Conservation (phyloP, 2,329 filamentous ascomycete genomes). For the Fusarium liriodendri region DNA sequence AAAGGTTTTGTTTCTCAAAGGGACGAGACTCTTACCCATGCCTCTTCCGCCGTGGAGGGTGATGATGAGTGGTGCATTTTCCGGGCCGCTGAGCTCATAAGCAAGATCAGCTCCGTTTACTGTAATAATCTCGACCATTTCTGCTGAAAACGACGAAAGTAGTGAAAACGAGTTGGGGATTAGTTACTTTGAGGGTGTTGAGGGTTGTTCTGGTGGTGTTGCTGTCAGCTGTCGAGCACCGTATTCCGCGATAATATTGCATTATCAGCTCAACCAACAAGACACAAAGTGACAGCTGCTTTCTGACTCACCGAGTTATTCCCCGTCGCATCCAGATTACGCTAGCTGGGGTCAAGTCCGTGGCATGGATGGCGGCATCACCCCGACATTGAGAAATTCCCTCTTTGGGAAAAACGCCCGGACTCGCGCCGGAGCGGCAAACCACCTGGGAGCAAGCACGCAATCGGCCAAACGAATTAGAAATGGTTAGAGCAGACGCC, state of each 20-base stretch:
- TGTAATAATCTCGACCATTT: slow-evolving; percentile 14
- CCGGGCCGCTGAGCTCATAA: slow-evolving; percentile 19
- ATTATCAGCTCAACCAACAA: not conserved
- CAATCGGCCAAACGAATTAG: slow-evolving; percentile 6
- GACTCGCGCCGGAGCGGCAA: not conserved
- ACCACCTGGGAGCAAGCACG: slow-evolving; percentile 9
- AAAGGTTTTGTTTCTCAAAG: not conserved
- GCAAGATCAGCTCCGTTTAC: slow-evolving; percentile 29
- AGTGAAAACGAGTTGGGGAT: not conserved
- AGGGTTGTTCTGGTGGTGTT: not conserved
- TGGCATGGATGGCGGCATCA: not conserved
- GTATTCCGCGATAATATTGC: not conserved
- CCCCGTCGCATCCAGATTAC: not conserved
- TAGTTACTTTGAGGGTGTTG: not conserved
- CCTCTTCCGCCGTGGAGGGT: slow-evolving; percentile 33
- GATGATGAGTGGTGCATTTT: slow-evolving; percentile 27
- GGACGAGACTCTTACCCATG: slow-evolving; percentile 17
- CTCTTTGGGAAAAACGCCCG: not conserved
- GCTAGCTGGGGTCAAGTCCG: not conserved
- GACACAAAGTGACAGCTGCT: not conserved
- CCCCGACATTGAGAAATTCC: not conserved
- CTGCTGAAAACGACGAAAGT: not conserved
- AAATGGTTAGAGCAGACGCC: not conserved
- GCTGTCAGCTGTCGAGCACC: not conserved
- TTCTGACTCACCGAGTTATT: not conserved